A percentile compares a stretch with the other conserved stretches of the same genome.
phyloP scores from a whole-genome alignment of 495 filamentous ascomycete species.

The Pseudoneurospora amorphoporcata region DNA sequence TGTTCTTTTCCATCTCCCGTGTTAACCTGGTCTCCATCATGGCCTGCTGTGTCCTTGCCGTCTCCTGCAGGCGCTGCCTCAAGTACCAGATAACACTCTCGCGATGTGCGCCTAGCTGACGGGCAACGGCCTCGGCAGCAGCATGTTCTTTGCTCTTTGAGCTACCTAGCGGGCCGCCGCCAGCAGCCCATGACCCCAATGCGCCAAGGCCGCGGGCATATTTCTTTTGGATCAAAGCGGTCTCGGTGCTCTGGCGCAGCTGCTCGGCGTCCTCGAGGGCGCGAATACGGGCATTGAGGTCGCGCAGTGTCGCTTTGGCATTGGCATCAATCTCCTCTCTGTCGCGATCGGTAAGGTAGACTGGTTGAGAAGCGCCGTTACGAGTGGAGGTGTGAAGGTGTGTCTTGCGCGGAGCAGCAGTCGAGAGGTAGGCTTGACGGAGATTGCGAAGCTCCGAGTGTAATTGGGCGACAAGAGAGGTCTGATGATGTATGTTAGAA shows the following conservation, averaged over 20 bases:
- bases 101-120: constrained; percentile 49
- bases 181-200: constrained; percentile 65
- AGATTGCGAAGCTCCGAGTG: constrained; percentile 67
- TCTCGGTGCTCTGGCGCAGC: constrained; percentile 63
- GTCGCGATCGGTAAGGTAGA: constrained; percentile 53
- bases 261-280: constrained; percentile 73
- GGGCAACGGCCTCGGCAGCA: constrained; percentile 55
- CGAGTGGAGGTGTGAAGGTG: constrained; percentile 23
- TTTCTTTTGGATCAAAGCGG: constrained; percentile 55
- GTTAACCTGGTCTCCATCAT: constrained; percentile 88
- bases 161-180: constrained; percentile 25
- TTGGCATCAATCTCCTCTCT: constrained; percentile 75
- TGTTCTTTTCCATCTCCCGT: constrained; percentile 79
- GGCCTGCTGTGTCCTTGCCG: constrained; percentile 61
- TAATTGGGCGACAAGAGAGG: constrained; percentile 71
- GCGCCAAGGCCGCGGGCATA: constrained; percentile 49
- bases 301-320: constrained; percentile 70
- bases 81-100: constrained; percentile 80
- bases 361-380: constrained; percentile 24
- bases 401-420: constrained; percentile 42
- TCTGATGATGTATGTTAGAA: constrained; percentile 42
- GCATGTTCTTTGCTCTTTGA: constrained; percentile 51
- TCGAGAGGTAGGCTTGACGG: constrained; percentile 85
- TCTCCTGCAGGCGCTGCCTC: constrained; percentile 60
- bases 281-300: constrained; percentile 66